A percentile compares a stretch with the other conserved stretches of the same genome.
Conservation (phyloP, 2,329 filamentous ascomycete species). For the Fusarium brachygibbosum region DNA sequence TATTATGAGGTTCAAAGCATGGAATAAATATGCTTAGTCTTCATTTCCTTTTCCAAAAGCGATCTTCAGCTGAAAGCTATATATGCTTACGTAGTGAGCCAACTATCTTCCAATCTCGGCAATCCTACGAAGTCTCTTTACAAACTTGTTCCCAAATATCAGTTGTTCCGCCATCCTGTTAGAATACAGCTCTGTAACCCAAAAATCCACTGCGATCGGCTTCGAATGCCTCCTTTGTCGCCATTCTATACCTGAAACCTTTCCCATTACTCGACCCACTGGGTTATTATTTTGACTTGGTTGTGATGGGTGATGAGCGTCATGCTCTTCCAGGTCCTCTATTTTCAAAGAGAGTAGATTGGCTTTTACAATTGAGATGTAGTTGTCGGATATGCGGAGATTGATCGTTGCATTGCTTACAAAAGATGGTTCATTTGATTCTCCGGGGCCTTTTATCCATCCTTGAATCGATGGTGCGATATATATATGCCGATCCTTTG, state of each 20-base stretch:
- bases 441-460: background rate
- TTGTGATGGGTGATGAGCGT: background rate
- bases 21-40: too few species aligned
- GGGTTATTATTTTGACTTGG: accelerated
- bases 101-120: too few species aligned
- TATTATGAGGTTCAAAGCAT: too few species aligned
- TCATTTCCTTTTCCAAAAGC: too few species aligned
- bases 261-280: background rate
- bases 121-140: accelerated
- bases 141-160: background rate
- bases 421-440: accelerated
- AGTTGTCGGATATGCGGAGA: background rate
- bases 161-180: accelerated
- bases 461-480: background rate
- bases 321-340: accelerated
- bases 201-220: background rate
- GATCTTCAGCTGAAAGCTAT: too few species aligned
- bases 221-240: background rate
- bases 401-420: accelerated
- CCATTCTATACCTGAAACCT: background rate
- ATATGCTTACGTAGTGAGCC: too few species aligned
- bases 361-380: background rate
- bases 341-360: accelerated
- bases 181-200: background rate
- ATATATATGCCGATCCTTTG: too few species aligned